Evolutionary conservation across 495 filamentous ascomycete species (phyloP).

Genomic region (Neurospora sp.): DNA sequence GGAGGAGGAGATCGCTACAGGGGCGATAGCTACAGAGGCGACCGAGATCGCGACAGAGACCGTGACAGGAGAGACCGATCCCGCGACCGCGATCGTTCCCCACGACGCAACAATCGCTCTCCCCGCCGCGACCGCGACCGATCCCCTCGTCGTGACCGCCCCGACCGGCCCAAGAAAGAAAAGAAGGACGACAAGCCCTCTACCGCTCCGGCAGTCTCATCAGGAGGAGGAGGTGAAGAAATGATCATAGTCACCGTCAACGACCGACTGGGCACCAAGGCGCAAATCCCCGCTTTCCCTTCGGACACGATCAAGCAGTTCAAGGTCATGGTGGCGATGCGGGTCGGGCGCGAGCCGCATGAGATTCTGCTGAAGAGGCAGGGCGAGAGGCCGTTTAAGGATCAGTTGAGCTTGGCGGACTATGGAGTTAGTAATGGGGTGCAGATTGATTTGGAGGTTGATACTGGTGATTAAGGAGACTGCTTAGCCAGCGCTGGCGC

Average conservation of each 20-base stretch:
- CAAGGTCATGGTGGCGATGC: slow-evolving; percentile 80
- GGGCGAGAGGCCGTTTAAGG: slow-evolving; percentile 85
- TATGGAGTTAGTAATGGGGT: slow-evolving; percentile 85
- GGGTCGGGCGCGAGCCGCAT: slow-evolving; percentile 76
- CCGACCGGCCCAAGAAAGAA: background rate
- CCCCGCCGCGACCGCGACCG: slow-evolving; percentile 25
- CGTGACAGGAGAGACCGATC: background rate
- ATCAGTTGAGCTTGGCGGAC: slow-evolving; percentile 73
- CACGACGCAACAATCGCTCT: slow-evolving; percentile 5
- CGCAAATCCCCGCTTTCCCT: slow-evolving; percentile 75
- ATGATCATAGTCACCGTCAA: slow-evolving; percentile 93
- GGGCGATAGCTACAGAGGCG: slow-evolving; percentile 2
- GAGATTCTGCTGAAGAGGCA: slow-evolving; percentile 89
- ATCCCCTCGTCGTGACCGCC: slow-evolving; percentile 13
- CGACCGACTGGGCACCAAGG: slow-evolving; percentile 83
- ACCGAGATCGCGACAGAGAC: slow-evolving; percentile 5
- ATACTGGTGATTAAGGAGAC: slow-evolving; percentile 56
- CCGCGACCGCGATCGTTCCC: background rate
- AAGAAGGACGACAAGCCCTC: background rate
- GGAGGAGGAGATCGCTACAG: slow-evolving; percentile 3
- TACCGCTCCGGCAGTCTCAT: slow-evolving; percentile 9
- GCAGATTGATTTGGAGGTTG: slow-evolving; percentile 78
- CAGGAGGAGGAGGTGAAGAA: slow-evolving; percentile 42
- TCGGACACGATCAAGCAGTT: slow-evolving; percentile 75
- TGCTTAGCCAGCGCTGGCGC: no score